These are phyloP conservation scores for Linum tenue DNA, from an alignment of 345 rosid species.

Conservation along the genomic window DNA sequence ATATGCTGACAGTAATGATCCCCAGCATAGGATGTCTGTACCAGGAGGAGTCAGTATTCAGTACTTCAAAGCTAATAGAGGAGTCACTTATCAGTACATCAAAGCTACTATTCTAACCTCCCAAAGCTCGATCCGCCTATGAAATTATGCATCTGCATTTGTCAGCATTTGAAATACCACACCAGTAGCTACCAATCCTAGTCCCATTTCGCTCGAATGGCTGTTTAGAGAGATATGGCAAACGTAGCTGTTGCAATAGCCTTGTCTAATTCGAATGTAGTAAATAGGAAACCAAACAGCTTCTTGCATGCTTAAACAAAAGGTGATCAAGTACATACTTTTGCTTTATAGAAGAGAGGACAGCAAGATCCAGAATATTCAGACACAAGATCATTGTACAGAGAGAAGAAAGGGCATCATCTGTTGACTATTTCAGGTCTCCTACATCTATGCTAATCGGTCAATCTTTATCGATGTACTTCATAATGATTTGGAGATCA, in stretches of 20 bases:
- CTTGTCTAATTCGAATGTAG: not conserved
- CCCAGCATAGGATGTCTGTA: not conserved
- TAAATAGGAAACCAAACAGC: not conserved
- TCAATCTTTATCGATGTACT: not conserved
- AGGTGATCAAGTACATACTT: not conserved
- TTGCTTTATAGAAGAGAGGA: not conserved
- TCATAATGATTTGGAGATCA: not conserved
- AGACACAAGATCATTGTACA: not conserved
- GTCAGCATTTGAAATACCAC: not conserved
- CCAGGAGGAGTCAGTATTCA: not conserved
- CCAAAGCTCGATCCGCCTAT: not conserved
- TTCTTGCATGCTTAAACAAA: not conserved
- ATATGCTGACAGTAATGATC: not conserved
- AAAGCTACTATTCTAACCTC: not conserved
- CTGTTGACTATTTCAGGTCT: not conserved
- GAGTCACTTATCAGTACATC: not conserved
- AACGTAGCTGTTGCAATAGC: no score
- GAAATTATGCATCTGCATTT: not conserved
- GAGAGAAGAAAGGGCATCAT: not conserved
- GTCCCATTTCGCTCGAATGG: not conserved
- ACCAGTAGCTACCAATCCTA: not conserved
- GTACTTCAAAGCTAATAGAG: not conserved
- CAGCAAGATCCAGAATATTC: not conserved
- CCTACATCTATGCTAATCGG: not conserved
- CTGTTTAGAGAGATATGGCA: no score